phyloP scores from a whole-genome alignment of 345 rosid genomes.

The Rhodomyrtus tomentosa region DNA sequence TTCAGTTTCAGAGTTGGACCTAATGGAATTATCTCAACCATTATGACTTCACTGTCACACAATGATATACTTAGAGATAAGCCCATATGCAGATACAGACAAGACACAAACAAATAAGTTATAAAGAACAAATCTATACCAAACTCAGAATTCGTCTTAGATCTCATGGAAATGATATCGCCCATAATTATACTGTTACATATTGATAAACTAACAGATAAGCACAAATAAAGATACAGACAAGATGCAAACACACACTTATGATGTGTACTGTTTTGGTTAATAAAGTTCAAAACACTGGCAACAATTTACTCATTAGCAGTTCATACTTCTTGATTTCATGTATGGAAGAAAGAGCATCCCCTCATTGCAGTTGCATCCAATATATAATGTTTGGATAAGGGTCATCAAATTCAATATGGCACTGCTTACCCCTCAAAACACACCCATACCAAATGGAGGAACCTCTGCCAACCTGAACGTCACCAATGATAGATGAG shows the following conservation, averaged over 20 bases:
- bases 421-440: conserved; percentile 48
- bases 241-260: not conserved
- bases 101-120: not conserved
- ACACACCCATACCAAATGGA: conserved; percentile 98
- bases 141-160: not conserved
- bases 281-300: not conserved
- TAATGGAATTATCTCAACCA: not conserved
- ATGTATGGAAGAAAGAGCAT: not conserved
- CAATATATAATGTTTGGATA: not conserved
- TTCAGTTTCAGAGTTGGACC: not conserved
- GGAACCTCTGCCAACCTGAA: conserved; percentile 62
- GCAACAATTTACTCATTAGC: not conserved
- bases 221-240: not conserved
- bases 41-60: not conserved
- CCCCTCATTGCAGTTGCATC: not conserved
- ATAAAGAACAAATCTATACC: not conserved
- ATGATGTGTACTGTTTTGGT: not conserved
- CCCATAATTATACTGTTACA: not conserved
- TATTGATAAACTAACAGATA: not conserved
- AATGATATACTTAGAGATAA: not conserved
- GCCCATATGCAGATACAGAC: not conserved
- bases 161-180: not conserved
- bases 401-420: not conserved
- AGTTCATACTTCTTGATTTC: not conserved
- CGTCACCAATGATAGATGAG: conserved; percentile 73